Base-by-base conservation (phyloP, 2,329 filamentous ascomycete species). In the Hawksworthiomyces lignivorus region DNA sequence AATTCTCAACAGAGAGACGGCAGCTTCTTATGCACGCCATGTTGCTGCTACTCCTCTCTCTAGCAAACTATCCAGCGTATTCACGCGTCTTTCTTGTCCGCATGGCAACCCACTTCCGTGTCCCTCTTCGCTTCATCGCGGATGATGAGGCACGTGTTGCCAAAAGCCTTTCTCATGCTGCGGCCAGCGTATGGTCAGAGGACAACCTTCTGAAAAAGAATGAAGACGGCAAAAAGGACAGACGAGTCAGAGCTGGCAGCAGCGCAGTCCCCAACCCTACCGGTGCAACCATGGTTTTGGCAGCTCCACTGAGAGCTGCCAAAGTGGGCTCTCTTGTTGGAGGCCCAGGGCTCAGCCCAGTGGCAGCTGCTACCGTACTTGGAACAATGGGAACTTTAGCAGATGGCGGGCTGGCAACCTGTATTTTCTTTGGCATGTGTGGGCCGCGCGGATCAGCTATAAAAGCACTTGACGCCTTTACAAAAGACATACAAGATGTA, bases 341-440 rank as follows among this genome's bases (percentile, higher is more conserved):
- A 19, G 87, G 87, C 0, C 62, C 86, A 10, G 87, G 87, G 2
- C 70, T 96, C 1, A 81, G 82, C 15, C 73, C 80, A 1, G 81
- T 80, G 3, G 80, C 82, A 18, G 83, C 87, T 10, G 87, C 88
- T 17, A 80, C 80, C 1, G 78, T 95, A 40, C 67, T 97, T 1
- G 90, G 89, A 10, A 74, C 80, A 15, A 71, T 97, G 1, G 90
- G 89, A 11, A 75, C 82, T 15, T 69, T 96, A 55, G 84, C 87
- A 3, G 82, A 89, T 28, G 92, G 84, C 48, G 77, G 82, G 5
- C 75, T 92, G 14, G 69, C 88, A 31, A 82, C 95, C 22, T 90
- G 89, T 14, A 79, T 84, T 28, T 67, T 97, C 29, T 96, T 97
- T 55, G 92, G 92, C 8, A 86, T 92, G n/a, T 95, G 94, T 56